Percentiles rank a stretch among this genome's conserved stretches.
These are phyloP conservation scores for Fusarium udum DNA, from an alignment of 2,329 filamentous ascomycete species.

Conservation along the genomic window DNA sequence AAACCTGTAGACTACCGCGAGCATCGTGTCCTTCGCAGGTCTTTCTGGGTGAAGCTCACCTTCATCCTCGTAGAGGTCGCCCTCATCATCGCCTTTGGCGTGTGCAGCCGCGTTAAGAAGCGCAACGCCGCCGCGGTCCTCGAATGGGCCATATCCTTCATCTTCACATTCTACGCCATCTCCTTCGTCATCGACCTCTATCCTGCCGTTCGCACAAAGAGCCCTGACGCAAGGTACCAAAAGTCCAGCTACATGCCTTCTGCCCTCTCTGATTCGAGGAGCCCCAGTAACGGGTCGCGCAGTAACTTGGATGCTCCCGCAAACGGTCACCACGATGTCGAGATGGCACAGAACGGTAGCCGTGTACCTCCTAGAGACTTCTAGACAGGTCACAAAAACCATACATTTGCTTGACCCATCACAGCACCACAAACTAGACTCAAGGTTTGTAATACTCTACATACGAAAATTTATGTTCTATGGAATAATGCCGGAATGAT, in stretches of 20 bases:
- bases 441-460: not conserved
- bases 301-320: conserved; percentile 5
- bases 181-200: conserved; percentile 89
- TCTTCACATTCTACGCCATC: conserved; percentile 89
- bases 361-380: conserved; percentile 20
- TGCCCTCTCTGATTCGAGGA: conserved; percentile 22
- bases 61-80: conserved; percentile 85
- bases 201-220: conserved; percentile 74
- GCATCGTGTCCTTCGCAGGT: conserved; percentile 75
- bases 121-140: conserved; percentile 78
- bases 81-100: conserved; percentile 78
- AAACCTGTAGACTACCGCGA: conserved; percentile 71
- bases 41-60: conserved; percentile 86
- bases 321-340: conserved; percentile 16
- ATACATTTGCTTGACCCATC: not conserved
- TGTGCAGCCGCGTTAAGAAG: conserved; percentile 57
- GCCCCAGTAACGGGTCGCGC: conserved; percentile 24
- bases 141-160: conserved; percentile 81
- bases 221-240: conserved; percentile 41
- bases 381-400: not conserved
- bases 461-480: conserved; percentile 7
- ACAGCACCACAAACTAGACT: not conserved
- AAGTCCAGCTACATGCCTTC: conserved; percentile 39
- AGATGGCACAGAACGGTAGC: conserved; percentile 26
- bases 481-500: conserved; percentile 29